Percentiles rank a stretch among this genome's conserved stretches.
phyloP scores from a whole-genome alignment of 2,329 filamentous ascomycete species.

The Phyllosticta citriasiana region DNA sequence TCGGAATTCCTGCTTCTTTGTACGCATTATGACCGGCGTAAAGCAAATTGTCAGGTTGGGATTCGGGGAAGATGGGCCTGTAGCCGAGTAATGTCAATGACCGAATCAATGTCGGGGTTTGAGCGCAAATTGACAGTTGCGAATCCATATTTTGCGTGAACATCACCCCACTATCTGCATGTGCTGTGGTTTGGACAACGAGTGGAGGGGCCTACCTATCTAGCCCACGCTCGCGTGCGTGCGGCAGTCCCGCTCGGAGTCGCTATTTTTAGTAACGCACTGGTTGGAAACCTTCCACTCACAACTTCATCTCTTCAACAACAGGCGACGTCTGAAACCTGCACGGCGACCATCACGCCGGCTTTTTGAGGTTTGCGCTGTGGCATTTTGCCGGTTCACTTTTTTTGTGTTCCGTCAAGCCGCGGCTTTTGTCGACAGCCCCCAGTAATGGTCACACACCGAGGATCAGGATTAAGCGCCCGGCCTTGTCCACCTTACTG shows the following conservation, averaged over 20 bases:
- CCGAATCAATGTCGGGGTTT: background rate
- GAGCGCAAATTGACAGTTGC: background rate
- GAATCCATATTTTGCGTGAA: background rate
- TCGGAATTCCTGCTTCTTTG: background rate
- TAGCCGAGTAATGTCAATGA: background rate
- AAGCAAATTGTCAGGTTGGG: background rate
- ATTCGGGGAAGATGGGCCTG: background rate
- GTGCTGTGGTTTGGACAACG: background rate
- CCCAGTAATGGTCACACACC: slow-evolving; percentile 6
- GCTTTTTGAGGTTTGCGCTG: background rate
- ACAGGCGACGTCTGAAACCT: background rate
- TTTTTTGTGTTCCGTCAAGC: background rate
- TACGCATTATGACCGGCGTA: background rate
- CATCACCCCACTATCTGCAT: background rate
- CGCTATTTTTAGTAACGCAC: background rate
- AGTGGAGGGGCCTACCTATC: background rate
- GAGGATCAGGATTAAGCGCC: slow-evolving; percentile 7
- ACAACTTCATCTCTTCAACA: background rate
- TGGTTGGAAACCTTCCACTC: background rate
- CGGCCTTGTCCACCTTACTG: background rate
- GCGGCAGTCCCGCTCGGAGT: background rate
- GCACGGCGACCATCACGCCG: background rate
- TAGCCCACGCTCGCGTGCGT: background rate
- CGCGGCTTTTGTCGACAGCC: slow-evolving; percentile 3
- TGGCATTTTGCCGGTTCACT: background rate